Percentiles rank a stretch among this genome's conserved stretches.
Conservation (phyloP, 352 stramenopile species). For the Phytopythium mirpurense region DNA sequence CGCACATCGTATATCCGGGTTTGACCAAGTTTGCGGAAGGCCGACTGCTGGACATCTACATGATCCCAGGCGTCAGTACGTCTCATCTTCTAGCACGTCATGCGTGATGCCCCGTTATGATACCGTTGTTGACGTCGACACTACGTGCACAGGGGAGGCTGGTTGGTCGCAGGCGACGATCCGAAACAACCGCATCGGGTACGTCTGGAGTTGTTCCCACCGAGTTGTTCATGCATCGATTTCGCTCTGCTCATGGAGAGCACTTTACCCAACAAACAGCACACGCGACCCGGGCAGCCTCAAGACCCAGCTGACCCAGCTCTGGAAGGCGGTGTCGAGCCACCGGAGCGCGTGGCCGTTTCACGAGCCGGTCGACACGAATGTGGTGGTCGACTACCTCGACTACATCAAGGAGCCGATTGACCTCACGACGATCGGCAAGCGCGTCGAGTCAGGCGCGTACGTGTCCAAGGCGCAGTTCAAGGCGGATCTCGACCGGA, state of each 20-base stretch:
- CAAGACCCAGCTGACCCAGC: conserved; percentile 79
- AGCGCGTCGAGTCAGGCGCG: conserved; percentile 70
- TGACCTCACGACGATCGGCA: conserved; percentile 79
- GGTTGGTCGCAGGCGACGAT: conserved; percentile 83
- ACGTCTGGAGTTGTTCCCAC: conserved; percentile 3
- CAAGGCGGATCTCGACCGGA: conserved; percentile 93
- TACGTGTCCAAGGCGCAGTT: conserved; percentile 93
- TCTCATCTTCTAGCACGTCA: conserved; percentile 14
- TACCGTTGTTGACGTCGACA: neutral
- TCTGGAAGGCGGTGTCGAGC: conserved; percentile 90
- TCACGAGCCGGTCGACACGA: conserved; percentile 94
- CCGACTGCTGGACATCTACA: conserved; percentile 84
- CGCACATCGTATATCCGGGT: conserved; percentile 68
- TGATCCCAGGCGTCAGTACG: conserved; percentile 83
- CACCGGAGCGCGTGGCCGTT: conserved; percentile 98
- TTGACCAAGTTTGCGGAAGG: conserved; percentile 72
- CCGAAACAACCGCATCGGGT: conserved; percentile 83
- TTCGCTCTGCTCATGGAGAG: neutral
- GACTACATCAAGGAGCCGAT: conserved; percentile 96
- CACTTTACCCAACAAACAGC: conserved; percentile 12
- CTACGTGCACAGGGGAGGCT: conserved; percentile 55
- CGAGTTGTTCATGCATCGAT: neutral
- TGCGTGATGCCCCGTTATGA: too few relatives aligned
- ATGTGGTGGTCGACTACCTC: conserved; percentile 95
- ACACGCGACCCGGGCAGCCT: conserved; percentile 76